Evolutionary conservation across 305 asterid species (phyloP).

Genomic region (Fraxinus paxiana): DNA sequence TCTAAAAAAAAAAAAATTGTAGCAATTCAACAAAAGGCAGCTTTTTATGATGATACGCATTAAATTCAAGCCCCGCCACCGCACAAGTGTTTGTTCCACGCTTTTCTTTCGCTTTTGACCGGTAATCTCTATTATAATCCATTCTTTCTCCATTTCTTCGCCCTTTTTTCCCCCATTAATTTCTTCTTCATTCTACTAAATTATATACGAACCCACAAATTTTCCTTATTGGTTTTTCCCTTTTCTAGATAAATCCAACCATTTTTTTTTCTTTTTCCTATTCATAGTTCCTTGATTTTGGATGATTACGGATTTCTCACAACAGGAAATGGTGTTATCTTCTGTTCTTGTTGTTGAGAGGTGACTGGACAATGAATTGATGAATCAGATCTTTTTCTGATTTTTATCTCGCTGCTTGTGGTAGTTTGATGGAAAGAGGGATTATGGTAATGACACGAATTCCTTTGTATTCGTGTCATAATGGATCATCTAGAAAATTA

Average conservation of each 20-base stretch:
- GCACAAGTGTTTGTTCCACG: constrained; percentile 28
- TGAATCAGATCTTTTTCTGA: not conserved
- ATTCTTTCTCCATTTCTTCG: not conserved
- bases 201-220: not conserved
- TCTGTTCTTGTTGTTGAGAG: constrained; percentile 3
- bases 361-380: not conserved
- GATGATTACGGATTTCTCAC: not conserved
- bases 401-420: not conserved
- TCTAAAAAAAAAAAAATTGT: no score
- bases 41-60: constrained; percentile 18
- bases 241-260: not conserved
- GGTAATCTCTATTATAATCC: not conserved
- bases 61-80: not conserved
- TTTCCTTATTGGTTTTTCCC: not conserved
- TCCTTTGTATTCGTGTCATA: constrained; percentile 16
- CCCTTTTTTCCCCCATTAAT: not conserved
- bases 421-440: constrained; percentile 33
- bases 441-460: constrained; percentile 18
- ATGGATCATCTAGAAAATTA: constrained; percentile 11
- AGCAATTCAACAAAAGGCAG: constrained; percentile 20
- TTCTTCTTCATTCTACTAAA: not conserved
- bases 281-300: not conserved
- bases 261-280: not conserved
- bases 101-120: constrained; percentile 15
- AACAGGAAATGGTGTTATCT: constrained; percentile 1